These are phyloP conservation scores for Calycina herbarum DNA, from an alignment of 2,329 filamentous ascomycete species.

Conservation along the genomic window DNA sequence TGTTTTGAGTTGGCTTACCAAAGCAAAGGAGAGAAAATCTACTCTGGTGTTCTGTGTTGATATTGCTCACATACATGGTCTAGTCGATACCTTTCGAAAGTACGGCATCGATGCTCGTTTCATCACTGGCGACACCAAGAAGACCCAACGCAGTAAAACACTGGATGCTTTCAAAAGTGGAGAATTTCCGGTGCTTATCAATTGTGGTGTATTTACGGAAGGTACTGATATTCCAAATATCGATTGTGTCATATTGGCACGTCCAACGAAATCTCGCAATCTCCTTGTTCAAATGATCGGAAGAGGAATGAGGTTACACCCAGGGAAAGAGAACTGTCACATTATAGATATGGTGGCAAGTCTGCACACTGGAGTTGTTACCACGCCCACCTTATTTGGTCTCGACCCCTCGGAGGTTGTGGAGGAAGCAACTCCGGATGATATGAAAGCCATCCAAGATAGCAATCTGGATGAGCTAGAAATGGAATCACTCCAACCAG, in stretches of 20 bases:
- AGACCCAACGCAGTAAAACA: conserved; percentile 64
- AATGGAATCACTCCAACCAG: background rate
- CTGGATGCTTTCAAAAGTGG: conserved; percentile 74
- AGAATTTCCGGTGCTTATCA: conserved; percentile 84
- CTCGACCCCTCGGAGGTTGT: conserved; percentile 81
- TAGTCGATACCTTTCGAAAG: conserved; percentile 75
- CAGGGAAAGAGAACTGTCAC: conserved; percentile 84
- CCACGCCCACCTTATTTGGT: conserved; percentile 88
- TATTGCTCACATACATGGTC: conserved; percentile 71
- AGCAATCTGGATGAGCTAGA: background rate
- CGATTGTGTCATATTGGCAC: conserved; percentile 84
- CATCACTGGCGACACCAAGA: conserved; percentile 80
- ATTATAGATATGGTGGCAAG: conserved; percentile 95
- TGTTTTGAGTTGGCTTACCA: conserved; percentile 81
- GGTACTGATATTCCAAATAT: conserved; percentile 98
- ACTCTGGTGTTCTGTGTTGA: conserved; percentile 96
- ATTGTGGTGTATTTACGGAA: conserved; percentile 96
- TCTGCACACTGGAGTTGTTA: conserved; percentile 80
- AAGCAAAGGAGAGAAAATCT: conserved; percentile 71
- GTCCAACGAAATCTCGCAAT: conserved; percentile 91
- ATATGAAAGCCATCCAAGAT: conserved; percentile 54
- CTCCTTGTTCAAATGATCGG: conserved; percentile 97
- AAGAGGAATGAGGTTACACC: conserved; percentile 80
- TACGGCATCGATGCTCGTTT: conserved; percentile 80
- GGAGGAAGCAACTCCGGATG: conserved; percentile 60